Evolutionary conservation across 495 filamentous ascomycete species (phyloP), one percentile per base, ranked within the genome.

Genomic region (Aspergillus olivimuriae): DNA sequence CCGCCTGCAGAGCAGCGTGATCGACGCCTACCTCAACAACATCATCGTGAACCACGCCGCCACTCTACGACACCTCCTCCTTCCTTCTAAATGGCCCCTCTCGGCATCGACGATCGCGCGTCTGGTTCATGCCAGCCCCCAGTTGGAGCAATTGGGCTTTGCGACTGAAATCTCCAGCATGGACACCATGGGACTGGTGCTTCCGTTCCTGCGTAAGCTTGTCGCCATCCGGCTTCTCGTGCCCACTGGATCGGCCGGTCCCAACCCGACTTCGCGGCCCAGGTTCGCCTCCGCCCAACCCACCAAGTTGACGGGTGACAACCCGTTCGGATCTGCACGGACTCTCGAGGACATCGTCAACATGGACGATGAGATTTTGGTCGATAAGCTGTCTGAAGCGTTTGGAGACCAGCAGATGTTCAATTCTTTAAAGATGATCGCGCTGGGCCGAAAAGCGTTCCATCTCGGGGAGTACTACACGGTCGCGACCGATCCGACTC

Each of bases 141-240:
- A 81, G 39, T 55, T 82, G 15, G 77, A 82, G 47, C 77, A 83
- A 50, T 56, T 83, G 7, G 69, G 57, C 28, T 53, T 76, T n/a
- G 71, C 71, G 18, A 63, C 67, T 6, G 71, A 75, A 2, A 51
- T 63, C 5, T 57, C 57, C 14, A 62, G 60, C 41, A 60, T 77
- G 55, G 66, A 73, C 3, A 58, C 63, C 1, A 34, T 76, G 3
- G 57, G 60, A 2, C 55, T 74, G 18, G 51, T 75, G 1, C 55
- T 75, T 26, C 73, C 72, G 0, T 75, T 77, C 50, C 63, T 77
- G 4, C 61, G 66, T 1, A 72, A 74, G 7, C 48, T 77, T 3
- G 55, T 47, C 1, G 68, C 65, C 0, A 21, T 76, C 2, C 65
- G 73, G 12, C 56, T 76, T 31, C 48, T 80, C 31, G 53, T 70